phyloP scores from a whole-genome alignment of 108 stramenopile species.

The Skeletonema potamos region DNA sequence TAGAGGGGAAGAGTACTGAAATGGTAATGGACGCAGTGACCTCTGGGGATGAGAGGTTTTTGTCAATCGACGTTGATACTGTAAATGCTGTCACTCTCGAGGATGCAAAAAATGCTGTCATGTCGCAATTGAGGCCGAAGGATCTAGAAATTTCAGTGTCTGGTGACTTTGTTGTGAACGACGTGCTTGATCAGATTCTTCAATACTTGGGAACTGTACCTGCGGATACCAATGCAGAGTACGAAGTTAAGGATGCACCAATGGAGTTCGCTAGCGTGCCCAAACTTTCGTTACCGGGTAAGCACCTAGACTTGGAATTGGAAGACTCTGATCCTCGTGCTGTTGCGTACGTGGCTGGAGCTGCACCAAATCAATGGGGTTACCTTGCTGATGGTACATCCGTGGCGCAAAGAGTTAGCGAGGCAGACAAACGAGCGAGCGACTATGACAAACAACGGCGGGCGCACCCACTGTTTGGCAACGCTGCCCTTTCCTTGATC shows the following conservation, averaged over 20 bases:
- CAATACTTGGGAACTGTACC: slow-evolving; percentile 96
- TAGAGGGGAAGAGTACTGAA: slow-evolving; percentile 85
- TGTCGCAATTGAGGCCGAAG: slow-evolving; percentile 86
- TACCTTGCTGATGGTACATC: slow-evolving; percentile 82
- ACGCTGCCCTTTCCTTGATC: slow-evolving; percentile 81
- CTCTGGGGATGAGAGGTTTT: slow-evolving; percentile 71
- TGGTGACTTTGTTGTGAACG: slow-evolving; percentile 94
- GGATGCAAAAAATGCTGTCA: slow-evolving; percentile 87
- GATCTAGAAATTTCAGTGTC: slow-evolving; percentile 91
- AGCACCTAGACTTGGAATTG: slow-evolving; percentile 87
- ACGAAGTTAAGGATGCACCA: slow-evolving; percentile 42
- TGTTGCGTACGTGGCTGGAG: slow-evolving; percentile 93
- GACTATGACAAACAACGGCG: slow-evolving; percentile 83
- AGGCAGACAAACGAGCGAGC: slow-evolving; percentile 67
- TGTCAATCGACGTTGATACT: slow-evolving; percentile 84
- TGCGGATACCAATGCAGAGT: slow-evolving; percentile 73
- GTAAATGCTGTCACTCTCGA: slow-evolving; percentile 86
- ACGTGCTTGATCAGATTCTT: slow-evolving; percentile 88
- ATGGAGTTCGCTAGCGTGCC: slow-evolving; percentile 62
- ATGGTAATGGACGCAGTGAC: slow-evolving; percentile 83
- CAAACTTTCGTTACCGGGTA: slow-evolving; percentile 56
- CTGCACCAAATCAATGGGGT: slow-evolving; percentile 94
- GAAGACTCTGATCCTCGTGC: slow-evolving; percentile 96
- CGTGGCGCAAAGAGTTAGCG: slow-evolving; percentile 63
- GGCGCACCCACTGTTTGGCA: slow-evolving; percentile 87